Evolutionary conservation across 306 rosid species (phyloP).

Genomic region (Glycine latifolia): DNA sequence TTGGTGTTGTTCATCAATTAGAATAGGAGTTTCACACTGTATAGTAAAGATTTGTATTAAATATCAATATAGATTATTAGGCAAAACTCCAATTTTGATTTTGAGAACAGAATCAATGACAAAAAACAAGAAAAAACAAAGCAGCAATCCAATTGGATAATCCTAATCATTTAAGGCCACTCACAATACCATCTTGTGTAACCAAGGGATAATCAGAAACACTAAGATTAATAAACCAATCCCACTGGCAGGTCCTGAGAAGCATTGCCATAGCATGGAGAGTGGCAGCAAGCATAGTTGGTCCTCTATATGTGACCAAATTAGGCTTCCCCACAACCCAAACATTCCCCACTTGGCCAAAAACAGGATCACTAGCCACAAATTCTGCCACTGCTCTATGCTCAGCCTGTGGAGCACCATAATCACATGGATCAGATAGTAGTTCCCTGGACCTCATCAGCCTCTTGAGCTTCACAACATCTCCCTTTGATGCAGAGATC

Average conservation of each 20-base stretch:
- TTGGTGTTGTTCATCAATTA: too few relatives aligned
- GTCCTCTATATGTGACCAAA: conserved; percentile 91
- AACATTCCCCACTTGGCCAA: conserved; percentile 75
- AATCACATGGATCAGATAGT: conserved; percentile 82
- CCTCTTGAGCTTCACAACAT: conserved; percentile 64
- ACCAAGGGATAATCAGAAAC: conserved; percentile 91
- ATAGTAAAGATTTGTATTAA: too few relatives aligned
- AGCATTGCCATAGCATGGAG: conserved; percentile 87
- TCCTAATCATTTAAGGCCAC: conserved; percentile 50
- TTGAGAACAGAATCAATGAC: too few relatives aligned
- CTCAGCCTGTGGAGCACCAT: conserved; percentile 69
- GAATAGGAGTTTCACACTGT: too few relatives aligned
- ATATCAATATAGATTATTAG: too few relatives aligned
- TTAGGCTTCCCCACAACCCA: conserved; percentile 83
- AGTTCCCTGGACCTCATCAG: conserved; percentile 73
- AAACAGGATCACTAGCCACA: conserved; percentile 67
- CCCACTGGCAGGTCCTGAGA: conserved; percentile 72
- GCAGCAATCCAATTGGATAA: not conserved
- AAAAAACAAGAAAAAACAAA: too few relatives aligned
- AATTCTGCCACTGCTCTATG: conserved; percentile 61
- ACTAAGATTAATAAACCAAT: conserved; percentile 95
- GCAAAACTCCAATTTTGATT: too few relatives aligned
- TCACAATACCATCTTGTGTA: conserved; percentile 99
- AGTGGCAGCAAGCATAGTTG: conserved; percentile 94
- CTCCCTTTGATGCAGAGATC: conserved; percentile 89